These are phyloP conservation scores for Beauveria scarabaeidicola DNA, from an alignment of 2,329 filamentous ascomycete genomes.

Conservation along the genomic window DNA sequence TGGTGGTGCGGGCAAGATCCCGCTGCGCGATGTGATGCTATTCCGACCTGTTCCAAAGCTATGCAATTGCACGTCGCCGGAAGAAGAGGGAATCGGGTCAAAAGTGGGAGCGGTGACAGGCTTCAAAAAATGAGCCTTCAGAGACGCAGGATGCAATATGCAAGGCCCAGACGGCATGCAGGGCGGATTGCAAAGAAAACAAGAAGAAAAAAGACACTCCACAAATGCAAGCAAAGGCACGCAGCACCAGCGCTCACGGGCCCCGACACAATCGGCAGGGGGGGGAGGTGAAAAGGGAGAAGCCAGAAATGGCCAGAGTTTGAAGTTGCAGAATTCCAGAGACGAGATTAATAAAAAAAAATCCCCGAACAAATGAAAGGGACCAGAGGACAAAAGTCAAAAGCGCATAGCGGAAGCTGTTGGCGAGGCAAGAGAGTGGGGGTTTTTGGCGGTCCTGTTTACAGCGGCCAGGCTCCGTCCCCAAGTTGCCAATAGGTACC, in stretches of 20 bases:
- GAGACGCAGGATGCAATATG: not conserved
- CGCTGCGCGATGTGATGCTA: not conserved
- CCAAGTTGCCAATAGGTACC: not conserved
- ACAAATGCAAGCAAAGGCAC: slow-evolving; percentile 6
- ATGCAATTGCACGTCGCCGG: not conserved
- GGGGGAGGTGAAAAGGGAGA: not conserved
- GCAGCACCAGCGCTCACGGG: not conserved
- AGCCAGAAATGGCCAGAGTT: not conserved
- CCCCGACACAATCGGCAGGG: not conserved
- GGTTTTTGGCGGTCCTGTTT: not conserved
- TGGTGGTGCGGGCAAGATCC: slow-evolving; percentile 12
- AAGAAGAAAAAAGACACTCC: slow-evolving; percentile 12
- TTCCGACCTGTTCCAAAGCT: not conserved
- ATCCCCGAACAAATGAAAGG: not conserved
- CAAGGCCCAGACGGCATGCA: slow-evolving; percentile 3
- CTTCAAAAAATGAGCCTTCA: not conserved
- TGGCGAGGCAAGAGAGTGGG: slow-evolving; percentile 7
- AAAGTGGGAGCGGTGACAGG: not conserved
- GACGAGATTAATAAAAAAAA: not conserved
- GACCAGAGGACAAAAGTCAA: not conserved
- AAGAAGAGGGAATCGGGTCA: not conserved
- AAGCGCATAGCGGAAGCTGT: not conserved
- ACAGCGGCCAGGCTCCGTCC: not conserved
- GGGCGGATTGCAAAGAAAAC: slow-evolving; percentile 5
- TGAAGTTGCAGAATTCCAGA: not conserved